These are phyloP conservation scores for Emergomyces pasteurianus DNA, from an alignment of 2,329 filamentous ascomycete species.

Conservation along the genomic window DNA sequence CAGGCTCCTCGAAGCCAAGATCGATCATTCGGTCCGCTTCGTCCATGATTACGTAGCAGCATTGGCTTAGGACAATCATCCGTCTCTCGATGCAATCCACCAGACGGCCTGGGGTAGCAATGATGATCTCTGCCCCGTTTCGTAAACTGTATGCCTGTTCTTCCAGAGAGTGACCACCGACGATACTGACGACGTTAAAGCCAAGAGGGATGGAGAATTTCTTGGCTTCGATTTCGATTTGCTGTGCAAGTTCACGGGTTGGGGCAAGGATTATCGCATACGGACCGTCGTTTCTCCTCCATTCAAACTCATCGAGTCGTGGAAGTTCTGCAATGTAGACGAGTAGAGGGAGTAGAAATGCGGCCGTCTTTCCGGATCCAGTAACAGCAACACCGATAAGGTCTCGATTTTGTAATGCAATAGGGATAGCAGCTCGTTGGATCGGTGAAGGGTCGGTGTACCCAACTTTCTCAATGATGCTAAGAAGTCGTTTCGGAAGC, in stretches of 20 bases:
- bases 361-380: conserved; percentile 95
- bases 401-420: conserved; percentile 82
- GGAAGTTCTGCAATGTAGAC: conserved; percentile 91
- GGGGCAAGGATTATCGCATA: conserved; percentile 96
- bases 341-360: conserved; percentile 81
- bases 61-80: conserved; percentile 84
- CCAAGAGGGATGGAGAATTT: conserved; percentile 87
- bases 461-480: conserved; percentile 72
- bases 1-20: conserved; percentile 90
- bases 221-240: conserved; percentile 86
- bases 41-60: conserved; percentile 98
- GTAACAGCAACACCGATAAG: conserved; percentile 97
- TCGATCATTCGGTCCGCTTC: conserved; percentile 99
- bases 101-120: conserved; percentile 93
- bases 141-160: conserved; percentile 84
- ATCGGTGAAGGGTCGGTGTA: conserved; percentile 88
- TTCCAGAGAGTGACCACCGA: conserved; percentile 92
- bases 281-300: conserved; percentile 84
- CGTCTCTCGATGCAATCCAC: conserved; percentile 94
- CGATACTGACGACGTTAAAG: conserved; percentile 90
- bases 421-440: conserved; percentile 88
- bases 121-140: conserved; percentile 92
- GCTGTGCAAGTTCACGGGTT: conserved; percentile 92
- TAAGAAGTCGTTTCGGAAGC: conserved; percentile 63
- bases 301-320: conserved; percentile 65